phyloP scores from a whole-genome alignment of 2,329 filamentous ascomycete species.

The Aplosporella prunicola region DNA sequence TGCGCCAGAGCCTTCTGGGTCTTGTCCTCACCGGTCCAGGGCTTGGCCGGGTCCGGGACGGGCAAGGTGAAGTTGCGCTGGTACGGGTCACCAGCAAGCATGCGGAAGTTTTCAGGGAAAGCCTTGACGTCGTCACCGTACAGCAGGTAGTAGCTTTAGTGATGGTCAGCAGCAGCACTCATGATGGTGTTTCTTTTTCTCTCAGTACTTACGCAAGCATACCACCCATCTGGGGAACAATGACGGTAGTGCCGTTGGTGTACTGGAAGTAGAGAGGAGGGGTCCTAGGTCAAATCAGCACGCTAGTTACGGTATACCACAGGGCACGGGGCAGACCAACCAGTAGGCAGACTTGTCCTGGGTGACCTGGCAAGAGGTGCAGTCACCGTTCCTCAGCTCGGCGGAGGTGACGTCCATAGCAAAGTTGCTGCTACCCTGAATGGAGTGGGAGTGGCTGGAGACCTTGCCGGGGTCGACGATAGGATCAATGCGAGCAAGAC shows the following conservation, averaged over 20 bases:
- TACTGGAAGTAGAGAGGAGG: constrained; percentile 61
- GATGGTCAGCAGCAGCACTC: constrained; percentile 35
- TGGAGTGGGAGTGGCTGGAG: constrained; percentile 54
- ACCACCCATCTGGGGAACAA: constrained; percentile 50
- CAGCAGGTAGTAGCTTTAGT: constrained; percentile 63
- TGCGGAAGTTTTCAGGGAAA: constrained; percentile 63
- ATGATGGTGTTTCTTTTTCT: not conserved
- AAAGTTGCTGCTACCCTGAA: constrained; percentile 61
- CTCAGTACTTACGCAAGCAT: constrained; percentile 19
- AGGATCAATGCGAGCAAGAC: constrained; percentile 54
- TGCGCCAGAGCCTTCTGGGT: constrained; percentile 64
- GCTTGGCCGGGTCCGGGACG: constrained; percentile 59
- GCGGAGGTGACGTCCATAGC: constrained; percentile 52
- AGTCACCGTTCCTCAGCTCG: constrained; percentile 52
- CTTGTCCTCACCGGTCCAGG: constrained; percentile 57
- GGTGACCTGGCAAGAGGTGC: constrained; percentile 59
- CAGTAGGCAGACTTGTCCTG: constrained; percentile 66
- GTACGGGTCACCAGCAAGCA: constrained; percentile 57
- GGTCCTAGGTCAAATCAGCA: constrained; percentile 31
- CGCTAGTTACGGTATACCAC: not conserved
- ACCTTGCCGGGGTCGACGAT: constrained; percentile 52
- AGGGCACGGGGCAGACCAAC: constrained; percentile 21
- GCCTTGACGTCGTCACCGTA: constrained; percentile 59
- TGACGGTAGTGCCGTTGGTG: constrained; percentile 53
- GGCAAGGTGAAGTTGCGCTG: constrained; percentile 45